These are phyloP conservation scores for Cercospora janseana DNA, from an alignment of 2,329 filamentous ascomycete species.

Conservation along the genomic window DNA sequence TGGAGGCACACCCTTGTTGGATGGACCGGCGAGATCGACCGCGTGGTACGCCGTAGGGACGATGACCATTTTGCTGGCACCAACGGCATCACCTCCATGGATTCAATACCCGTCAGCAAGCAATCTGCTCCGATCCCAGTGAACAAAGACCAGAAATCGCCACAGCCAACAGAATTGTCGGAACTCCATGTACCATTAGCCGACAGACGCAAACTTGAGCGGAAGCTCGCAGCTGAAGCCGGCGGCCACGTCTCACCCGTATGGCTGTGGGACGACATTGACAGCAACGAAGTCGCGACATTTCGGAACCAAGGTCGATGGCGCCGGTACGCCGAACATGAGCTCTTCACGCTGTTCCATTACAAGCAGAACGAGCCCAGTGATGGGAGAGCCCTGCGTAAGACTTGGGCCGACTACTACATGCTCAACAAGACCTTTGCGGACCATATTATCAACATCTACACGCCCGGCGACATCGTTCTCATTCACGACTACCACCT, in stretches of 20 bases:
- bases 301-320: constrained; percentile 82
- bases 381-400: constrained; percentile 75
- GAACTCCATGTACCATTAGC: constrained; percentile 68
- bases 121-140: constrained; percentile 78
- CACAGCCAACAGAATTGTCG: constrained; percentile 51
- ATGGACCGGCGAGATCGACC: constrained; percentile 77
- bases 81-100: constrained; percentile 31
- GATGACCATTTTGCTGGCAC: constrained; percentile 22
- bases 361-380: constrained; percentile 93
- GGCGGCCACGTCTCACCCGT: constrained; percentile 80
- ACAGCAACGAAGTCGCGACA: constrained; percentile 63
- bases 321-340: constrained; percentile 86
- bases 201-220: constrained; percentile 71
- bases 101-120: constrained; percentile 62
- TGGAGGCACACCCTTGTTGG: constrained; percentile 93
- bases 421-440: constrained; percentile 91
- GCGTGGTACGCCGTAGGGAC: constrained; percentile 33
- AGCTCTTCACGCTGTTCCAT: constrained; percentile 89
- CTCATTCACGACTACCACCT: constrained; percentile 94
- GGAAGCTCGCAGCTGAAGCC: constrained; percentile 68
- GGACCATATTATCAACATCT: constrained; percentile 80
- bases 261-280: constrained; percentile 78
- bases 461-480: constrained; percentile 89
- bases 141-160: constrained; percentile 52
- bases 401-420: constrained; percentile 90